Conservation (phyloP, 306 rosid genomes). For the Rosa multiflora region DNA sequence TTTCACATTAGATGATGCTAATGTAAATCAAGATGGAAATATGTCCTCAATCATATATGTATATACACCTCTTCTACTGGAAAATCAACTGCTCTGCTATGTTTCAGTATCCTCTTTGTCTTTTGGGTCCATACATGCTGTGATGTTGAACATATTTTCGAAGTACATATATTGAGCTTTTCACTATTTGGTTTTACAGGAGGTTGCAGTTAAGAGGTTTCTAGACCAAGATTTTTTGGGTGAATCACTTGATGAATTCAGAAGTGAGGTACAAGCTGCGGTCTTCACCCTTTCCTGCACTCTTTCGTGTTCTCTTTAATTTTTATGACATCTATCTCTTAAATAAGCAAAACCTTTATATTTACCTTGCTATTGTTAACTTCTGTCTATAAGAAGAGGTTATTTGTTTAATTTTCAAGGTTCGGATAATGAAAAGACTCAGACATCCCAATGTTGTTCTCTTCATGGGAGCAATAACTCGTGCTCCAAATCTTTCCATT, state of each 20-base stretch:
- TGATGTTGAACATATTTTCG: constrained; percentile 14
- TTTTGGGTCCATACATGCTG: constrained; percentile 13
- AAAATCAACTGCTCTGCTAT: constrained; percentile 1
- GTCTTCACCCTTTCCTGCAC: neutral
- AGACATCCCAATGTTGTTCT: constrained; percentile 98
- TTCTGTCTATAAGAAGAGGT: neutral
- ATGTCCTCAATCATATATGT: neutral
- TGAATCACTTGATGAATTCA: constrained; percentile 92
- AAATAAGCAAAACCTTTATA: neutral
- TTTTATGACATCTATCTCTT: neutral
- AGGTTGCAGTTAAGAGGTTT: constrained; percentile 94
- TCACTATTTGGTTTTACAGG: constrained; percentile 48
- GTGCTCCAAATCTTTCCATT: constrained; percentile 86
- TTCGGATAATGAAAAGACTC: constrained; percentile 82
- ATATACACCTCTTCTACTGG: neutral
- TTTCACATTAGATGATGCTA: neutral
- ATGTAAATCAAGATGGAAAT: neutral
- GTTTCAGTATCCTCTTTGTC: constrained; percentile 6
- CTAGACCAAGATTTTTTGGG: constrained; percentile 83
- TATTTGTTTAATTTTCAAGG: constrained; percentile 51
- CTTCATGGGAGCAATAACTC: constrained; percentile 95
- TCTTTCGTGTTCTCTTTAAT: neutral
- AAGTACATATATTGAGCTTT: constrained; percentile 9
- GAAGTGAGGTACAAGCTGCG: constrained; percentile 66
- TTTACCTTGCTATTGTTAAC: neutral